Evolutionary conservation across 148 eudicot genomes (phyloP), one percentile per base, ranked within the genome.

Genomic region (Chenopodium suecicum): DNA sequence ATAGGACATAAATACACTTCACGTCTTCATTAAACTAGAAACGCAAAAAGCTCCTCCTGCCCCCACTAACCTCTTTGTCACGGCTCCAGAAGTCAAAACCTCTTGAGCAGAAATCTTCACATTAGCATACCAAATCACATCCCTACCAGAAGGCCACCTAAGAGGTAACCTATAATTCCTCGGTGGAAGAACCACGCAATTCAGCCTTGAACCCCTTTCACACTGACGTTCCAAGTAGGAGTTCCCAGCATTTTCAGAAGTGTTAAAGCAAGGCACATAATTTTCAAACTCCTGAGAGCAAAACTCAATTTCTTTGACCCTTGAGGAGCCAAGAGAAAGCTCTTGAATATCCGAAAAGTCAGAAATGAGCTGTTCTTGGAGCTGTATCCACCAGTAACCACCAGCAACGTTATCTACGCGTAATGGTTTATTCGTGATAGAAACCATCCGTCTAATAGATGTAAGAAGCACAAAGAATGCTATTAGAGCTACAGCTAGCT

Each of bases 81-180:
- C 87, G 88, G 97, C 91, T 87, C 99, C 99, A 66, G 99, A 96
- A 34, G 92, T 85, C 82, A 94, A 90, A 64, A 96, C 96, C 83
- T 96, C 95, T 83, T 96, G 90, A 34, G 93, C 96, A 20, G 98
- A 92, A 86, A 96, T 96, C 86, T 91, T 92, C 67, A 96, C 97
- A 91, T 96, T 96, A 8, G 92, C 92, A 76, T 88, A 84, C 98
- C 98, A 96, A 75, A 96, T 96, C 69, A 96, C 94, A 86, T 96
- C 99, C 85, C 86, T 94, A 48, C 99, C 99, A 73, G 92, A 86
- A 81, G 99, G 99, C 98, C 98, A 96, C 78, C 94, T 89, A 44
- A 94, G 88, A 66, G 98, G 98, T 77, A 88, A 87, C 80, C 83
- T 94, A 82, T 96, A 96, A 77, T 90, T 90, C 63, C 81, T 82